Evolutionary conservation across 768 basidiomycete species (phyloP), one percentile per base, ranked within the genome.

Genomic region (Pisolithus marmoratus): DNA sequence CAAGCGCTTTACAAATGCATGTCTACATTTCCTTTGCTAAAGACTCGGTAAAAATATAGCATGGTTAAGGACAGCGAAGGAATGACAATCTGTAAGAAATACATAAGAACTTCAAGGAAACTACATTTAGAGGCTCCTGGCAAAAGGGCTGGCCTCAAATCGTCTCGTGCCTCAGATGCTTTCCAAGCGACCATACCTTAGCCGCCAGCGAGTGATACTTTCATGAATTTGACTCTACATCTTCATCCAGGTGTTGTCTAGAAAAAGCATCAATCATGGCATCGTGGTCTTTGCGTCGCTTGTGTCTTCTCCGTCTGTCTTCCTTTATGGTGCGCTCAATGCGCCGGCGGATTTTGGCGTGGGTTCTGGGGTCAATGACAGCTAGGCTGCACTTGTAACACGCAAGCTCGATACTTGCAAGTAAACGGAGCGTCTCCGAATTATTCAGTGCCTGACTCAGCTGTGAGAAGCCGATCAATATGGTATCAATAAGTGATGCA

Each of bases 261-360:
- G 86, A 82, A 63, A 92, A 90, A 6, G 87, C 84, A 63, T 87
- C 84, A 53, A 91, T 74, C 78, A 92, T 82, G 23, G 84, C 75
- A 50, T 92, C 90, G 61, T 90, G 87, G 61, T 91, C 90, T 64
- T 87, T 88, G 60, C 89, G 84, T 50, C 89, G 77, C 60, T 79
- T 86, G 68, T 92, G 90, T 57, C 90, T 78, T 67, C 78, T 81
- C 59, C 87, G 78, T 56, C 88, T 77, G 71, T 92, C 90, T 44
- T 92, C 90, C 65, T 87, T 90, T 63, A 92, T 90, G n/a, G 85
- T 72, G 29, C 85, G 79, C 58, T 90, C 85, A 48, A 91, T 81
- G 59, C 83, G 81, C 59, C 86, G 80, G 45, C 88, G 80, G 26
- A 75, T 69, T 60, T 84, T 85, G 60, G 68, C 70, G 59, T 87